phyloP scores from a whole-genome alignment of 2,329 filamentous ascomycete genomes.

The Pyricularia sp. region DNA sequence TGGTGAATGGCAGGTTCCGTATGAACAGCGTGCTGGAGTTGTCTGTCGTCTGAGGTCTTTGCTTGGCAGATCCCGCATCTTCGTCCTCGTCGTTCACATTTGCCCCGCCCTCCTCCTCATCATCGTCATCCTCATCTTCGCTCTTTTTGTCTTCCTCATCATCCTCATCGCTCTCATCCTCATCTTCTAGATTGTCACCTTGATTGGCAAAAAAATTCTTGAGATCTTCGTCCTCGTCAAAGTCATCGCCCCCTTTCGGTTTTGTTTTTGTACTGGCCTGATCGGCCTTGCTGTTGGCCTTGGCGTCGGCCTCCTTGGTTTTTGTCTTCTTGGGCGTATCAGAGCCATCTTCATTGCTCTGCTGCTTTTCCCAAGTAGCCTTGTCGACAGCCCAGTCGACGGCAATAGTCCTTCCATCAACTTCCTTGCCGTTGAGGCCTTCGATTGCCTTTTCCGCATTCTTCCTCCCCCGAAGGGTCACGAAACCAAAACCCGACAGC shows the following conservation, averaged over 20 bases:
- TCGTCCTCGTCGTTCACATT: slow-evolving; percentile 21
- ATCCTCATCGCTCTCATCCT: slow-evolving; percentile 33
- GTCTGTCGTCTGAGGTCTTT: slow-evolving; percentile 31
- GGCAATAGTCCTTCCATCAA: slow-evolving; percentile 78
- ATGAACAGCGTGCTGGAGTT: slow-evolving; percentile 77
- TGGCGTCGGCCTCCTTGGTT: slow-evolving; percentile 24
- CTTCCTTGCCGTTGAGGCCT: slow-evolving; percentile 73
- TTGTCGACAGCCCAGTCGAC: slow-evolving; percentile 98
- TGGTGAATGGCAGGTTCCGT: slow-evolving; percentile 84
- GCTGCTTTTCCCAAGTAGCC: slow-evolving; percentile 62
- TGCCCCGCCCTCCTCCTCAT: slow-evolving; percentile 22
- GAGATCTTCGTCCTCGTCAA: slow-evolving; percentile 24
- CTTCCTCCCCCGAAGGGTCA: slow-evolving; percentile 74
- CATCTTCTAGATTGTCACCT: slow-evolving; percentile 43
- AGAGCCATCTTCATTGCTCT: slow-evolving; percentile 24
- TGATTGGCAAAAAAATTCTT: slow-evolving; percentile 46
- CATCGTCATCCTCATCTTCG: slow-evolving; percentile 25
- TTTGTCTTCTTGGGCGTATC: slow-evolving; percentile 16
- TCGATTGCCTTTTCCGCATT: slow-evolving; percentile 85
- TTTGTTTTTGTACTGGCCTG: slow-evolving; percentile 11
- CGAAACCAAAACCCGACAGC: slow-evolving; percentile 83
- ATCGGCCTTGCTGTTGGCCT: slow-evolving; percentile 17
- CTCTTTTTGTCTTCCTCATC: slow-evolving; percentile 29
- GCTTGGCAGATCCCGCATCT: slow-evolving; percentile 11
- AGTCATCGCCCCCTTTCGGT: slow-evolving; percentile 18